A percentile compares a stretch with the other conserved stretches of the same genome.
Evolutionary conservation across 2,329 filamentous ascomycete genomes (phyloP).

Genomic region (Aureobasidium sp.): DNA sequence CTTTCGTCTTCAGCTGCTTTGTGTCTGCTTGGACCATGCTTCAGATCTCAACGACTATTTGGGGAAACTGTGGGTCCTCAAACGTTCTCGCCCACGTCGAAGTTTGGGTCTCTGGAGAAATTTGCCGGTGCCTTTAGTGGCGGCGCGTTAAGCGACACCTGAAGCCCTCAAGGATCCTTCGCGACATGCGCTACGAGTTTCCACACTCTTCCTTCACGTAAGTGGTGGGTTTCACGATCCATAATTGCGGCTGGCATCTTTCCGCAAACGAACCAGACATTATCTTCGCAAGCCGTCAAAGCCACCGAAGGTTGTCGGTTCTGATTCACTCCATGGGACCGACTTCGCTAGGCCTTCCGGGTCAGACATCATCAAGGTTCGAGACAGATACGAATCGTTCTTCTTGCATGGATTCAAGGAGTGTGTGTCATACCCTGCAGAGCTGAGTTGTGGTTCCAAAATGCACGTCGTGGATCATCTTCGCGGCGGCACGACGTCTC

Average conservation of each 20-base stretch:
- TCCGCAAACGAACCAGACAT: neutral
- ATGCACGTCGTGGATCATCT: neutral
- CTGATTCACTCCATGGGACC: neutral
- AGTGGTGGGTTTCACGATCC: neutral
- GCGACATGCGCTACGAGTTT: neutral
- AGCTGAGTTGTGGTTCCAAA: neutral
- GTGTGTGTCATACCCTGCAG: neutral
- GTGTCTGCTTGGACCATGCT: neutral
- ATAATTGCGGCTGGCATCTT: neutral
- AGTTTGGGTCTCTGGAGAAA: neutral
- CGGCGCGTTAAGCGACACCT: neutral
- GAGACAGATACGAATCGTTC: neutral
- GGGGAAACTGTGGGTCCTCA: neutral
- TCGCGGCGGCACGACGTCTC: neutral
- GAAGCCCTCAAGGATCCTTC: neutral
- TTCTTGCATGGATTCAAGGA: neutral
- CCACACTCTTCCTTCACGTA: neutral
- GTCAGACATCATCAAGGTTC: neutral
- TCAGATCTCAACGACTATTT: neutral
- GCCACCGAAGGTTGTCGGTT: neutral
- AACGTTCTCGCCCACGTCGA: neutral
- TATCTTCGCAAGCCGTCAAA: neutral
- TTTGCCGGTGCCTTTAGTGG: neutral
- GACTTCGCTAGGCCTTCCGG: neutral
- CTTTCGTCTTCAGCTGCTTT: conserved; percentile 1